phyloP scores from a whole-genome alignment of 805 yeast genomes.

The Candida easanensis region DNA sequence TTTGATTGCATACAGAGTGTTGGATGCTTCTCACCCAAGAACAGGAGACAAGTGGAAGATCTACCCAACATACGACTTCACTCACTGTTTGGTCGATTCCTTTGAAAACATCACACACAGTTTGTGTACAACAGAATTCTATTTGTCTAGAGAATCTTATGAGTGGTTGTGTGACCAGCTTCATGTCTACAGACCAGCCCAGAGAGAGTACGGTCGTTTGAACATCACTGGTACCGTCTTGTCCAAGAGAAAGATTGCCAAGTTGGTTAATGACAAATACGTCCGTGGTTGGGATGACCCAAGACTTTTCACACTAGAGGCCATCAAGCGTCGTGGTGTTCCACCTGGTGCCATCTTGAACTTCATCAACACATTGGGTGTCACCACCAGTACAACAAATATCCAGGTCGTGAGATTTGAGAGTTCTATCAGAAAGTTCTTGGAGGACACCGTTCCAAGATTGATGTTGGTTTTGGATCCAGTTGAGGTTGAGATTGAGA shows the following conservation, averaged over 20 bases:
- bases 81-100: slow-evolving; percentile 98
- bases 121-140: slow-evolving; percentile 93
- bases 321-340: slow-evolving; percentile 93
- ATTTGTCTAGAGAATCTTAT: slow-evolving; percentile 87
- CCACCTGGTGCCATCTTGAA: slow-evolving; percentile 97
- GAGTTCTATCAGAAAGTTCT: slow-evolving; percentile 77
- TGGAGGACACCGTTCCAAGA: slow-evolving; percentile 91
- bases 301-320: slow-evolving; percentile 90
- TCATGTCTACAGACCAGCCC: slow-evolving; percentile 96
- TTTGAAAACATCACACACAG: slow-evolving; percentile 96
- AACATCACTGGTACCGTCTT: slow-evolving; percentile 91
- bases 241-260: slow-evolving; percentile 94
- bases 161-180: slow-evolving; percentile 98
- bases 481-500: slow-evolving; percentile 73
- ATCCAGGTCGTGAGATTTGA: slow-evolving; percentile 91
- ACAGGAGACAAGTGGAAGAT: slow-evolving; percentile 98
- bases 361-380: slow-evolving; percentile 93
- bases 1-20: slow-evolving; percentile 91
- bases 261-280: slow-evolving; percentile 72
- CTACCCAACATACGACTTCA: slow-evolving; percentile 97
- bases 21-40: slow-evolving; percentile 90
- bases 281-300: slow-evolving; percentile 99
- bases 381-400: slow-evolving; percentile 88
- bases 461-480: slow-evolving; percentile 92
- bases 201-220: slow-evolving; percentile 96